Evolutionary conservation across 2,329 filamentous ascomycete species (phyloP), one percentile per base, ranked within the genome.

Genomic region (Trichoderma sp.): DNA sequence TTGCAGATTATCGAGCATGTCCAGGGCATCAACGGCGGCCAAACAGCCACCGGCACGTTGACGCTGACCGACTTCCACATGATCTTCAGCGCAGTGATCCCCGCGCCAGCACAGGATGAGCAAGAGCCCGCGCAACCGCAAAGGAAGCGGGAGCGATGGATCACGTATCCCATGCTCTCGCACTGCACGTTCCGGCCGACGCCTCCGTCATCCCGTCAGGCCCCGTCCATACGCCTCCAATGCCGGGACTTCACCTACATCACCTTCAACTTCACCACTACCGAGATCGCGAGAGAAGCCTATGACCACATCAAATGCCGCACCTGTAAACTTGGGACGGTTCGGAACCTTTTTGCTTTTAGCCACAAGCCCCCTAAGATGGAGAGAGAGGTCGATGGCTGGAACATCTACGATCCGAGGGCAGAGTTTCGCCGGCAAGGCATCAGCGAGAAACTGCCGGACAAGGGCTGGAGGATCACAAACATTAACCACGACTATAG

Each of bases 201-300:
- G 58, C 90, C 91, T 21, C 85, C 88, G 7, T 83, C 85, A 14
- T 91, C 91, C 69, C 87, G 89, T 61, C 87, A 93, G 70, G 86
- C 89, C 37, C 93, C 94, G 6, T 92, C 92, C 3, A 93, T 99
- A 76, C 91, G 95, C 64, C 83, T 99, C 71, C 90, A 94, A 65
- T 94, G 94, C 77, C 91, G 95, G 69, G 96, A 99, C 83, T 98
- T 99, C 78, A 95, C 89, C 59, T 97, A 94, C 79, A 89, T 97
- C 70, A 94, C 92, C 71, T 94, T 99, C 81, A 94, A 94, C 80
- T 97, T 99, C 77, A 77, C 83, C 24, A 88, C 91, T 68, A 91
- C 94, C 75, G 85, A 85, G 66, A 85, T 89, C 72, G 95, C 93
- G 10, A 89, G 91, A 69, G 92, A 97, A 72, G 91, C 92, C 1